A percentile compares a stretch with the other conserved stretches of the same genome.
These are phyloP conservation scores for Aphanoascus verrucosus DNA, from an alignment of 2,329 filamentous ascomycete species.

Conservation along the genomic window DNA sequence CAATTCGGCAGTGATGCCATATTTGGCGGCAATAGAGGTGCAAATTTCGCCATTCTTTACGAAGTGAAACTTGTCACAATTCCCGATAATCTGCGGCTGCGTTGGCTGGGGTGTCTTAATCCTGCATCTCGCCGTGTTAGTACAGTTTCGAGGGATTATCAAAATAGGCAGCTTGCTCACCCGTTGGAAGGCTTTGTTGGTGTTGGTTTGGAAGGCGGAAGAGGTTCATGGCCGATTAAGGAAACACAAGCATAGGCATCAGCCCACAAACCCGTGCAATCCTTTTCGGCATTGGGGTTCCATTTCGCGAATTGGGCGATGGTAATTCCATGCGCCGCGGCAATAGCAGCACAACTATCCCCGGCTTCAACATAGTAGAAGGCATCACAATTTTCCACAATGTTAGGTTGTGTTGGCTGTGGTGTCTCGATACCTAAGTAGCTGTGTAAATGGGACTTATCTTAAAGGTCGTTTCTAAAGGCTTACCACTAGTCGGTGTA, in stretches of 20 bases:
- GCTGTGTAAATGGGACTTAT: neutral
- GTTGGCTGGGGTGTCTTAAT: neutral
- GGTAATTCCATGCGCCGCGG: neutral
- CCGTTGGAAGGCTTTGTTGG: neutral
- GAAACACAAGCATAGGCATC: slow-evolving; percentile 4
- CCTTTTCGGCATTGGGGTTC: slow-evolving; percentile 1
- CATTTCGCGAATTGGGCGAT: neutral
- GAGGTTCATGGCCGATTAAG: neutral
- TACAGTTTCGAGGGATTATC: neutral
- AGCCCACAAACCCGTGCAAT: slow-evolving; percentile 5
- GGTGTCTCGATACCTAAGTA: neutral
- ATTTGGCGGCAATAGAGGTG: slow-evolving; percentile 2
- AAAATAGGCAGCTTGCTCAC: neutral
- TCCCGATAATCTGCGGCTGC: slow-evolving; percentile 4
- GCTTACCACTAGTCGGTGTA: neutral
- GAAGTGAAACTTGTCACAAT: slow-evolving; percentile 5
- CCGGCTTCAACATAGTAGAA: slow-evolving; percentile 1
- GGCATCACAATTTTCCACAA: neutral
- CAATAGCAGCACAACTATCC: neutral
- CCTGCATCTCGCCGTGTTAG: neutral
- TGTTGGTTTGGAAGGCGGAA: neutral
- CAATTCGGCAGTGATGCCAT: slow-evolving; percentile 1
- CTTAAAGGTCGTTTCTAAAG: neutral
- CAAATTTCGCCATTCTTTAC: neutral
- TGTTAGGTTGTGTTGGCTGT: neutral